Evolutionary conservation across 345 rosid genomes (phyloP).

Genomic region (Physaria fendleri): DNA sequence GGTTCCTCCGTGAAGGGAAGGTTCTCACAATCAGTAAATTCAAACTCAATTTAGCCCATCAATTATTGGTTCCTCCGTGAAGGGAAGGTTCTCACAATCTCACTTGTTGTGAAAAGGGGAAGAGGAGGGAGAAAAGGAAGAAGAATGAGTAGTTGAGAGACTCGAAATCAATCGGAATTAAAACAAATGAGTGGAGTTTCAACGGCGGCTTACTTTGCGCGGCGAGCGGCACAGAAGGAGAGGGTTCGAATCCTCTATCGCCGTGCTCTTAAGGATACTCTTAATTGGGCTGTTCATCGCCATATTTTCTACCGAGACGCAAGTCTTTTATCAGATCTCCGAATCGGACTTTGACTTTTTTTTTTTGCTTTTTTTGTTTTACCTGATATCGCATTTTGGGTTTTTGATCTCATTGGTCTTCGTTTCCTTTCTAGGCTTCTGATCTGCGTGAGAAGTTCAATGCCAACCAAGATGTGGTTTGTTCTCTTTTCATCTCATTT

Average conservation of each 20-base stretch:
- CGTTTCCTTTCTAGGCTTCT: conserved; percentile 45
- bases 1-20: no score
- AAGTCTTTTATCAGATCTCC: conserved; percentile 20
- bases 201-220: conserved; percentile 61
- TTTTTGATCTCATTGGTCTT: background rate
- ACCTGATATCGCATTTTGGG: conserved; percentile 1
- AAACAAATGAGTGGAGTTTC: conserved; percentile 55
- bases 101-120: background rate
- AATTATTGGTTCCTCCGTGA: no score
- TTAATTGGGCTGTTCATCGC: conserved; percentile 98
- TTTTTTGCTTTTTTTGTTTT: background rate
- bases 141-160: conserved; percentile 5
- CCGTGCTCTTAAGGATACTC: conserved; percentile 88
- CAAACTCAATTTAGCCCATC: no score
- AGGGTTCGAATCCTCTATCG: conserved; percentile 88
- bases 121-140: conserved; percentile 6
- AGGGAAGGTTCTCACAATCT: no score
- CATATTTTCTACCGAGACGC: conserved; percentile 94
- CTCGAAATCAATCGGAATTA: conserved; percentile 15
- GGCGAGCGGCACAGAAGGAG: conserved; percentile 91
- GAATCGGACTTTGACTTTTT: background rate
- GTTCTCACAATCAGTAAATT: no score
- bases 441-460: conserved; percentile 79
- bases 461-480: conserved; percentile 76
- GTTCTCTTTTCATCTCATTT: conserved; percentile 24